phyloP scores from a whole-genome alignment of 2,329 filamentous ascomycete species.

The Fulvia fulva region DNA sequence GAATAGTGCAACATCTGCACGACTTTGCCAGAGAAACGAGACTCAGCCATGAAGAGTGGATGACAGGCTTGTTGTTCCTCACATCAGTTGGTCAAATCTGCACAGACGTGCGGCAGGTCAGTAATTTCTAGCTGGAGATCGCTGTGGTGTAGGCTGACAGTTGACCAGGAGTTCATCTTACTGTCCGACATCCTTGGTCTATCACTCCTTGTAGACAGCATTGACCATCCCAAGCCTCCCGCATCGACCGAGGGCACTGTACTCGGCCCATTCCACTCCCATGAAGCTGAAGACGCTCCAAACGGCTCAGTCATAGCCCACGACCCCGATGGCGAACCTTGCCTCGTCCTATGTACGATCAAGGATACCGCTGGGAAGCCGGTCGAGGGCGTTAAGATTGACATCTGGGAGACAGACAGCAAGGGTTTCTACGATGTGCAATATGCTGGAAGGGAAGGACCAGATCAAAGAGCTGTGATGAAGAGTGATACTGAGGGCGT shows the following conservation, averaged over 20 bases:
- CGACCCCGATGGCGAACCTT: constrained; percentile 64
- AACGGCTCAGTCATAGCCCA: constrained; percentile 62
- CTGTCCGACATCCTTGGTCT: constrained; percentile 76
- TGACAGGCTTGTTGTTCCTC: constrained; percentile 67
- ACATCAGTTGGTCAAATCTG: constrained; percentile 70
- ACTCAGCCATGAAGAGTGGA: constrained; percentile 74
- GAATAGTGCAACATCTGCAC: constrained; percentile 72
- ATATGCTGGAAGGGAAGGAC: constrained; percentile 58
- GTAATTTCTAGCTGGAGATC: constrained; percentile 13
- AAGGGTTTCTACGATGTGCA: constrained; percentile 82
- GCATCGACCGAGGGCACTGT: constrained; percentile 72
- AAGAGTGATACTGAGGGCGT: constrained; percentile 64
- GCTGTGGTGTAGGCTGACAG: background rate
- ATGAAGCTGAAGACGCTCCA: constrained; percentile 60
- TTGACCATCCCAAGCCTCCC: constrained; percentile 76
- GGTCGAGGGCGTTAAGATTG: constrained; percentile 64
- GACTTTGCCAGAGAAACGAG: constrained; percentile 78
- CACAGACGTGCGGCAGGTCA: constrained; percentile 66
- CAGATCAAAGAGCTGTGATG: constrained; percentile 71
- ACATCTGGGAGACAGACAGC: constrained; percentile 82
- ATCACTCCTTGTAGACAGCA: constrained; percentile 73
- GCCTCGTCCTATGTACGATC: constrained; percentile 70
- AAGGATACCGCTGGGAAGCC: constrained; percentile 62
- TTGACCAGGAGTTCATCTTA: constrained; percentile 61
- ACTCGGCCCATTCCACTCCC: constrained; percentile 77